Evolutionary conservation across 768 basidiomycete genomes (phyloP).

Genomic region (Boletus vinaceobasis): DNA sequence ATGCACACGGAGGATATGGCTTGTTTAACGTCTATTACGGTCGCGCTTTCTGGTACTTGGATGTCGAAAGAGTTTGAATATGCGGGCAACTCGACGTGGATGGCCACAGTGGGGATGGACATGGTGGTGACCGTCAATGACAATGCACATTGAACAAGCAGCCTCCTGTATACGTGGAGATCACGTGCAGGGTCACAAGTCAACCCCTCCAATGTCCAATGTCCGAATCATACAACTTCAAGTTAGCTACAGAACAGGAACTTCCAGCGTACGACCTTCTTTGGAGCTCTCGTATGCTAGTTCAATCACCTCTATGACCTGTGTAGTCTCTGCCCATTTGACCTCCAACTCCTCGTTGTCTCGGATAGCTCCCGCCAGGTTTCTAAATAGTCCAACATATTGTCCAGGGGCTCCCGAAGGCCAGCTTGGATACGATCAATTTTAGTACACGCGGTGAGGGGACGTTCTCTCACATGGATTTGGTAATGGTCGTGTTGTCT

Average conservation of each 20-base stretch:
- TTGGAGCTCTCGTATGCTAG: slow-evolving; percentile 63
- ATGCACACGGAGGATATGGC: slow-evolving; percentile 58
- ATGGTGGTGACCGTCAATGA: slow-evolving; percentile 11
- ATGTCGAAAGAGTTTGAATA: slow-evolving; percentile 65
- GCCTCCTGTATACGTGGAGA: slow-evolving; percentile 26
- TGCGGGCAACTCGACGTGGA: slow-evolving; percentile 75
- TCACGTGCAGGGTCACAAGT: slow-evolving; percentile 22
- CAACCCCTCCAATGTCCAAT: neutral
- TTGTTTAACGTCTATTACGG: slow-evolving; percentile 63
- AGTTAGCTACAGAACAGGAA: slow-evolving; percentile 16
- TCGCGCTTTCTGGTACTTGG: slow-evolving; percentile 43
- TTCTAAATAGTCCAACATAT: slow-evolving; percentile 61
- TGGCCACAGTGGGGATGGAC: slow-evolving; percentile 29
- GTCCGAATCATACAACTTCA: neutral
- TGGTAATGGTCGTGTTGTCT: slow-evolving; percentile 37
- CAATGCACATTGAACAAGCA: neutral
- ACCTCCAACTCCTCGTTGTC: slow-evolving; percentile 52
- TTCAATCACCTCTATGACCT: slow-evolving; percentile 76
- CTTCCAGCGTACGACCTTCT: slow-evolving; percentile 49
- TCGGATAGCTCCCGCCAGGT: slow-evolving; percentile 62
- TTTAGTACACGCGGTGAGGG: slow-evolving; percentile 18
- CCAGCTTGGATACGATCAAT: slow-evolving; percentile 46
- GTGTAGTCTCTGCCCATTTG: slow-evolving; percentile 70
- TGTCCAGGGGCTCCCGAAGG: slow-evolving; percentile 55
- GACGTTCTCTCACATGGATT: slow-evolving; percentile 32